phyloP scores from a whole-genome alignment of 306 rosid genomes.

The Pyrus betulifolia region DNA sequence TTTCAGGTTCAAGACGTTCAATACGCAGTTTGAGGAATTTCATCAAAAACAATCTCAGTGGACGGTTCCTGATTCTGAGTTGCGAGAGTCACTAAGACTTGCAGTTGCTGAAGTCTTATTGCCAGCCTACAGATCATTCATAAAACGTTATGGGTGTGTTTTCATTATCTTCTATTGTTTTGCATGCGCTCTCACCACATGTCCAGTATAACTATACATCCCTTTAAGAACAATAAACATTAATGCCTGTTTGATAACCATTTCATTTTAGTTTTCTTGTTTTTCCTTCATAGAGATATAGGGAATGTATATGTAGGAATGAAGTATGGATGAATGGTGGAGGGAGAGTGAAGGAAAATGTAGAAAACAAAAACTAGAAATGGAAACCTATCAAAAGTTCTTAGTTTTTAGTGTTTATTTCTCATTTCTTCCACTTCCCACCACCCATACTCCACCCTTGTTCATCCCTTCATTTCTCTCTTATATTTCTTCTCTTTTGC shows the following conservation, averaged over 20 bases:
- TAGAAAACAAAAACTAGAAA: background rate
- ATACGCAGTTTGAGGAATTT: conserved; percentile 81
- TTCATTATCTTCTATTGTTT: background rate
- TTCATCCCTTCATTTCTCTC: background rate
- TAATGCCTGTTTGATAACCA: background rate
- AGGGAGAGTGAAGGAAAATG: background rate
- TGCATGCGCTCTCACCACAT: background rate
- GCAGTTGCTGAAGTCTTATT: conserved; percentile 88
- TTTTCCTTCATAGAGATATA: background rate
- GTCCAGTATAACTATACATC: background rate
- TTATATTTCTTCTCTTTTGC: background rate
- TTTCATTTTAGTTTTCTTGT: background rate
- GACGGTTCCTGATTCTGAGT: conserved; percentile 88
- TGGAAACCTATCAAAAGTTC: background rate
- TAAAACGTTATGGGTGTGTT: conserved; percentile 79
- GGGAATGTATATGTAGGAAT: background rate
- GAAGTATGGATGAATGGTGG: background rate
- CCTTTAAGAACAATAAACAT: background rate
- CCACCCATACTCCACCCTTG: background rate
- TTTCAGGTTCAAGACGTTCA: conserved; percentile 75
- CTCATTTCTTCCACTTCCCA: background rate
- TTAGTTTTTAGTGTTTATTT: background rate
- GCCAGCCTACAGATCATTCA: conserved; percentile 88
- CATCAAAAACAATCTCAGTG: conserved; percentile 98
- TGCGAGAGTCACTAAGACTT: conserved; percentile 91